These are phyloP conservation scores for Ilyonectria sp. DNA, from an alignment of 2,329 filamentous ascomycete genomes.

Conservation along the genomic window DNA sequence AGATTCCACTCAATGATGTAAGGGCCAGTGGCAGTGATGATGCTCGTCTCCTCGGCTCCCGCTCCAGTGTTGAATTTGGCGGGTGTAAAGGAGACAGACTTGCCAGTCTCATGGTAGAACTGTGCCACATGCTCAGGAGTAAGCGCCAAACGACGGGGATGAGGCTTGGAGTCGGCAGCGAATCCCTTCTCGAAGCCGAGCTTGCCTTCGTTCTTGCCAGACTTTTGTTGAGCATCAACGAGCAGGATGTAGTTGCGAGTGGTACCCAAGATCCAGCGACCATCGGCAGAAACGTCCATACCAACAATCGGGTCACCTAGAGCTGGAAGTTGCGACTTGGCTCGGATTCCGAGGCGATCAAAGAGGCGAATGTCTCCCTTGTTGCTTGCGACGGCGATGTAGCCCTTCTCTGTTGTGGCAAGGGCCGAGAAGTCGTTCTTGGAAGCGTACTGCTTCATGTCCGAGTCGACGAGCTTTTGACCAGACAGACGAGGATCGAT, in stretches of 20 bases:
- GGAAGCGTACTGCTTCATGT: slow-evolving; percentile 95
- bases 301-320: slow-evolving; percentile 96
- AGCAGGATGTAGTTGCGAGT: slow-evolving; percentile 95
- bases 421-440: slow-evolving; percentile 98
- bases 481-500: slow-evolving; percentile 92
- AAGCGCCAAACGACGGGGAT: slow-evolving; percentile 89
- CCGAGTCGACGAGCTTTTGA: slow-evolving; percentile 91
- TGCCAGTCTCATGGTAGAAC: slow-evolving; percentile 96
- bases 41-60: slow-evolving; percentile 87
- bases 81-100: slow-evolving; percentile 87
- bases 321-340: slow-evolving; percentile 96
- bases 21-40: slow-evolving; percentile 95
- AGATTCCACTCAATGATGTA: slow-evolving; percentile 98
- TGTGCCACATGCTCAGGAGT: slow-evolving; percentile 95
- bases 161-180: slow-evolving; percentile 92
- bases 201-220: slow-evolving; percentile 96
- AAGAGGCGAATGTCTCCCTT: slow-evolving; percentile 98
- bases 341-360: slow-evolving; percentile 95
- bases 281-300: slow-evolving; percentile 94
- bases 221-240: slow-evolving; percentile 91
- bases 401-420: slow-evolving; percentile 95
- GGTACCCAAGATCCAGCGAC: slow-evolving; percentile 94
- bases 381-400: slow-evolving; percentile 96
- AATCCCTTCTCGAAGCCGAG: slow-evolving; percentile 98
- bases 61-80: slow-evolving; percentile 95